Percentiles rank a stretch among this genome's conserved stretches.
These are phyloP conservation scores for Globisporangium spiculum DNA, from an alignment of 352 stramenopile genomes.

Conservation along the genomic window DNA sequence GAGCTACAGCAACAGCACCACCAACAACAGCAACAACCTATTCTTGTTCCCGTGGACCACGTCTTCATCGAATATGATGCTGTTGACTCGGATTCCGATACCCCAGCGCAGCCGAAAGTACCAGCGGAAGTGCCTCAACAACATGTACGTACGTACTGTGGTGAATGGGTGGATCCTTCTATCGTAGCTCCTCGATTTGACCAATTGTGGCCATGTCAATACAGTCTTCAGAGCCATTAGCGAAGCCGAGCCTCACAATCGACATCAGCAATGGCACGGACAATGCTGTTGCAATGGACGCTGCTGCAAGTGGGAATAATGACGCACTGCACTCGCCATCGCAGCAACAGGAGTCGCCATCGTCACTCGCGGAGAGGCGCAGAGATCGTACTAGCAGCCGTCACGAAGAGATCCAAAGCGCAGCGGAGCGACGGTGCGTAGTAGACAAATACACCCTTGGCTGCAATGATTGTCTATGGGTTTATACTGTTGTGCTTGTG, in stretches of 20 bases:
- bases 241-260: conserved; percentile 1
- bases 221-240: neutral
- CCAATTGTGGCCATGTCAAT: neutral
- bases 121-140: conserved; percentile 3
- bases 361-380: neutral
- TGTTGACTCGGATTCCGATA: neutral
- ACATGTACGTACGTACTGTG: neutral
- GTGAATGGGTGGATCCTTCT: neutral
- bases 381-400: neutral
- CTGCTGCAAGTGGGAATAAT: neutral
- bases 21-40: neutral
- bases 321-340: neutral
- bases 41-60: neutral
- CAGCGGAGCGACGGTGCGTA: neutral
- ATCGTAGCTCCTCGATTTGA: neutral
- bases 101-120: neutral
- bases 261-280: neutral
- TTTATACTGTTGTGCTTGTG: neutral
- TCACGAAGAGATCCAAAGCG: neutral
- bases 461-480: neutral
- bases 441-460: neutral
- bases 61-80: conserved; percentile 10
- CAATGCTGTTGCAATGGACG: neutral
- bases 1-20: neutral
- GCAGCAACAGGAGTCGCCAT: neutral